Evolutionary conservation across 148 eudicot genomes (phyloP), one percentile per base, ranked within the genome.

Genomic region (Rhododendron kiyosumense): DNA sequence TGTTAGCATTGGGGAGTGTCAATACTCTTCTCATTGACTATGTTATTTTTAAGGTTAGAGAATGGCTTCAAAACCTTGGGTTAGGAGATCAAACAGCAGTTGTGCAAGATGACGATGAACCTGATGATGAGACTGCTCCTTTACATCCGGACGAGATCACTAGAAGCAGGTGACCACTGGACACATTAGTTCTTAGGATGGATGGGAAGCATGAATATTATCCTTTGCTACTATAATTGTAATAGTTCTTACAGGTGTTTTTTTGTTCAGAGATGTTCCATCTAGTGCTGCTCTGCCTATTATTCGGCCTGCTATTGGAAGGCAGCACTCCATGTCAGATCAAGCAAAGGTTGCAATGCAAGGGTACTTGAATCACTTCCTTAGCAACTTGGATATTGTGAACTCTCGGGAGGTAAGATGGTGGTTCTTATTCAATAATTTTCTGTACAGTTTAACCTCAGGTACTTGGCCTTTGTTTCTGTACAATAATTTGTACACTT

Each of bases 61-160:
- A 97, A 83, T 97, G 99, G 99, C 99, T 97, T 92, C 99, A 95
- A 93, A 97, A 94, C 91, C 87, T 97, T 57, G 99, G 99, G 87
- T 90, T 97, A 87, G 99, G 96, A 78, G 99, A 97, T 81, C 92
- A 95, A 63, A 84, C 94, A 12, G 85, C 92, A 85, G 92, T 91
- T 86, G 86, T 95, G 93, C 98, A 93, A n/a, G 97, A 93, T 82
- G 97, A 97, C 71, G 98, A 97, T 79, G 99, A 95, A 45, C 92
- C 86, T 81, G 97, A 92, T 89, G 99, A 95, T 85, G 96, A 93
- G 52, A 90, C 91, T 61, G 86, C 89, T 87, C 94, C 94, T 81
- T 80, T 91, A 83, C 93, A 93, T 78, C 88, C 90, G 78, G 98
- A 97, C 81, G 99, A 91, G 89, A 94, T 91, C 90, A 86, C 92